Base-by-base conservation (phyloP, 805 yeast genomes). In the Kuraishia piskuri region DNA sequence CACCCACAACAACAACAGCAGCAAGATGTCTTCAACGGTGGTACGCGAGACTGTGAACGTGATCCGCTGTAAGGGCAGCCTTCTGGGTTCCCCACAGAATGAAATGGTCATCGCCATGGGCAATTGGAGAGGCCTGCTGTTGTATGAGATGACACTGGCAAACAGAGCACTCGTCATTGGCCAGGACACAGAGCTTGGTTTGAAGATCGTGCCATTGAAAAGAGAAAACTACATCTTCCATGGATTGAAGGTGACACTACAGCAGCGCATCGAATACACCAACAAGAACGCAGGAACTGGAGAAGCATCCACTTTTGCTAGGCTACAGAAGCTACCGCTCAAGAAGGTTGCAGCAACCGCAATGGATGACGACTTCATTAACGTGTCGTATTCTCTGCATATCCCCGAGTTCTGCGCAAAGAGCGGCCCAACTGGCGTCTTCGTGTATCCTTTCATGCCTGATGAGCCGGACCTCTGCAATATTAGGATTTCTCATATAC, bases 101-200 rank as follows among this genome's bases (percentile, higher is more conserved):
- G 58, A 55, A 22, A 59, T 59, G 45, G 57, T 61, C 5, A n/a
- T 61, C 2, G 61, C 67, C 0, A 23, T 61, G 20, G 72, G 71
- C 7, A 63, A 57, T 46, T 68, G 72, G 72, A 61, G 71, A 58
- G 55, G 66, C 36, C 50, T 66, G 46, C 52, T 62, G 12, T 56
- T 54, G 20, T 68, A 67, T 54, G 57, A 61, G 51, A 48, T 66
- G 25, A 17, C 54, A 1, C 48, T 66, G 9, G 52, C 57, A 17
- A 56, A 55, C 50, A 61, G 59, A 50, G 46, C 52, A 3, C 20
- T 63, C 8, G 53, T 55, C 10, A 52, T 68, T 7, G 64, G 60
- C 5, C 55, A 55, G 12, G 10, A 36, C 12, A 40, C 65, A 4
- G 49, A 48, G 17, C 48, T 63, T 17, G 48, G 51, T 2, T 52